phyloP scores from a whole-genome alignment of 176 grass and related monocot genomes.

The Zoysia japonica region DNA sequence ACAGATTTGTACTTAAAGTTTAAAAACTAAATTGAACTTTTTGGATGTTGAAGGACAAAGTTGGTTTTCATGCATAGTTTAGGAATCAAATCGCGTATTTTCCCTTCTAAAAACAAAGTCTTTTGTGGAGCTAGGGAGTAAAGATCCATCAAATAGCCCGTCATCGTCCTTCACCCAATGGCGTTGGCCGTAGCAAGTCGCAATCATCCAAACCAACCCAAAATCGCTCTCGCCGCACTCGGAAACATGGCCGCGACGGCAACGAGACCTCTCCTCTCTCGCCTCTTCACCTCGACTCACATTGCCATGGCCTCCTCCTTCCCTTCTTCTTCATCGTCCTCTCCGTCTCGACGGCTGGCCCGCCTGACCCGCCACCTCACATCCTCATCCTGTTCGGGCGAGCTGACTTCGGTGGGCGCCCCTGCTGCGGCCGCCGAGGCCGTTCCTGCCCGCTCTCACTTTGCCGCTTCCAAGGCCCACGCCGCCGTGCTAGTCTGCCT shows the following conservation, averaged over 20 bases:
- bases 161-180: background rate
- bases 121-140: no score
- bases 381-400: constrained; percentile 27
- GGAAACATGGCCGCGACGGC: constrained; percentile 29
- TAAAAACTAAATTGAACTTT: no score
- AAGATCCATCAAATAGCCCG: background rate
- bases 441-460: background rate
- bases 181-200: background rate
- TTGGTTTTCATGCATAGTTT: no score
- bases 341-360: constrained; percentile 38
- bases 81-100: no score
- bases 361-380: constrained; percentile 45
- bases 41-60: no score
- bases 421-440: constrained; percentile 40
- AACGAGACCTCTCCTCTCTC: constrained; percentile 40
- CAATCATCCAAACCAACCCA: background rate
- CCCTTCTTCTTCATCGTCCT: background rate
- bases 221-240: constrained; percentile 3
- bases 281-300: constrained; percentile 32
- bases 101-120: no score
- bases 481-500: constrained; percentile 88
- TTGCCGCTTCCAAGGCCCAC: constrained; percentile 33
- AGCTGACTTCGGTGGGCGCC: constrained; percentile 46
- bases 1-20: no score
- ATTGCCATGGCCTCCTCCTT: constrained; percentile 40